These are phyloP conservation scores for Phaeosphaeria sp. DNA, from an alignment of 2,329 filamentous ascomycete genomes.

Conservation along the genomic window DNA sequence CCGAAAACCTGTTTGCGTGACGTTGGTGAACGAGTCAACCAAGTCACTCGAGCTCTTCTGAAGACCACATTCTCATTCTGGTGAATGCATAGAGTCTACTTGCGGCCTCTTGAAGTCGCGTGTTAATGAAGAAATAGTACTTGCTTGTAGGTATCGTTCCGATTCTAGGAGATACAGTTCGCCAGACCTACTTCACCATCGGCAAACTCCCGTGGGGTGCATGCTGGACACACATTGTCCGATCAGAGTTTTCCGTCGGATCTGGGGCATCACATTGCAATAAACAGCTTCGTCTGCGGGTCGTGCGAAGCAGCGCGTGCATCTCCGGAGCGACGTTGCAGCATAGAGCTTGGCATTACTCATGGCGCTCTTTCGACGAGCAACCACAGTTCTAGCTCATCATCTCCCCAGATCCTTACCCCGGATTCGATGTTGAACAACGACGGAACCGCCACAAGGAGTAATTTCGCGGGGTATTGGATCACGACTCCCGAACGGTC, in stretches of 20 bases:
- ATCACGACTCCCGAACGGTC: not conserved
- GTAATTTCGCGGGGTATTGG: constrained; percentile 1
- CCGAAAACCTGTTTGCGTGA: not conserved
- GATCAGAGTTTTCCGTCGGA: not conserved
- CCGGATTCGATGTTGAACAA: constrained; percentile 3
- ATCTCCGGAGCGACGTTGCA: constrained; percentile 2
- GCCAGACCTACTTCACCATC: not conserved
- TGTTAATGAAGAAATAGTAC: too few species aligned
- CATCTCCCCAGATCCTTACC: constrained; percentile 8
- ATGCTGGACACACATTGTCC: not conserved
- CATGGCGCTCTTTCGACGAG: constrained; percentile 3
- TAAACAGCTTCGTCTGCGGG: not conserved
- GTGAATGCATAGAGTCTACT: too few species aligned
- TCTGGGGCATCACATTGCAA: not conserved
- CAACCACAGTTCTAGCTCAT: not conserved
- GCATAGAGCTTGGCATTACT: constrained; percentile 10
- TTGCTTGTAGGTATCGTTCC: too few species aligned
- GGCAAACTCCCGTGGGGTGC: not conserved
- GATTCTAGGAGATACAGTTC: not conserved
- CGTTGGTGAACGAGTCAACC: not conserved
- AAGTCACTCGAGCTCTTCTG: not conserved
- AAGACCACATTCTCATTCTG: not conserved
- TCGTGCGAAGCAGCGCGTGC: not conserved
- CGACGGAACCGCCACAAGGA: not conserved
- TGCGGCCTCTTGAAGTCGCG: not conserved